A percentile compares a stretch with the other conserved stretches of the same genome.
Conservation (phyloP, 257 asterid genomes). For the Penstemon eatonii region DNA sequence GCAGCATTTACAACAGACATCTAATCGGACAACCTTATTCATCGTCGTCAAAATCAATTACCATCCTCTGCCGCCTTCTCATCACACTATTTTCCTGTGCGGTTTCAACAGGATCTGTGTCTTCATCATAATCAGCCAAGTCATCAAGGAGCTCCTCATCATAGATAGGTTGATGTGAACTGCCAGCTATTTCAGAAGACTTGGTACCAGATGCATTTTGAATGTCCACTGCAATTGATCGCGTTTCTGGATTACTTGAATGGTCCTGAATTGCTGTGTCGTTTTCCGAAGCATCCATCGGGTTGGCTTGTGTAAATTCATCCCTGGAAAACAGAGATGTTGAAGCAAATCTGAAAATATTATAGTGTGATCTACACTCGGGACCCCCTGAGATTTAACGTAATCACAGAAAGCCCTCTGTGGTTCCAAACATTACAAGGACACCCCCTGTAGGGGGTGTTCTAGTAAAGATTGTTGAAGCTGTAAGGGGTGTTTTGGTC, state of each 20-base stretch:
- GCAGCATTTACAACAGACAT: not conserved
- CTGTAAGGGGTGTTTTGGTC: too few relatives aligned
- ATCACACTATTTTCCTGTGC: constrained; percentile 33
- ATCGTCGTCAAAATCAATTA: constrained; percentile 75
- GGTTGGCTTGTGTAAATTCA: constrained; percentile 31
- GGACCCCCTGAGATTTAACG: not conserved
- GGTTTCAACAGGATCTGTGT: constrained; percentile 24
- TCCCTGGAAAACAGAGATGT: constrained; percentile 40
- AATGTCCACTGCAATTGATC: constrained; percentile 27
- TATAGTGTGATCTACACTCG: too few relatives aligned
- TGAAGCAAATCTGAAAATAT: not conserved
- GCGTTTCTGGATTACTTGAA: constrained; percentile 34
- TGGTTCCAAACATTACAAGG: too few relatives aligned
- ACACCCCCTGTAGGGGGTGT: too few relatives aligned
- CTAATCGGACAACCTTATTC: constrained; percentile 34
- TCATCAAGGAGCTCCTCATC: constrained; percentile 36
- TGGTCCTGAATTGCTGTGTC: constrained; percentile 10
- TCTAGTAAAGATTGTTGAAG: too few relatives aligned
- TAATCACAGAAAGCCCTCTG: not conserved
- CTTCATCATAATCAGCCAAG: constrained; percentile 50
- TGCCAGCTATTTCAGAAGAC: constrained; percentile 23
- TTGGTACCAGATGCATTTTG: constrained; percentile 22
- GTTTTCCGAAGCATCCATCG: constrained; percentile 27
- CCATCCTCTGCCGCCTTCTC: constrained; percentile 76
- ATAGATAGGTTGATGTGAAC: constrained; percentile 24